phyloP scores from a whole-genome alignment of 2,329 filamentous ascomycete species.

The Aureobasidium sp. region DNA sequence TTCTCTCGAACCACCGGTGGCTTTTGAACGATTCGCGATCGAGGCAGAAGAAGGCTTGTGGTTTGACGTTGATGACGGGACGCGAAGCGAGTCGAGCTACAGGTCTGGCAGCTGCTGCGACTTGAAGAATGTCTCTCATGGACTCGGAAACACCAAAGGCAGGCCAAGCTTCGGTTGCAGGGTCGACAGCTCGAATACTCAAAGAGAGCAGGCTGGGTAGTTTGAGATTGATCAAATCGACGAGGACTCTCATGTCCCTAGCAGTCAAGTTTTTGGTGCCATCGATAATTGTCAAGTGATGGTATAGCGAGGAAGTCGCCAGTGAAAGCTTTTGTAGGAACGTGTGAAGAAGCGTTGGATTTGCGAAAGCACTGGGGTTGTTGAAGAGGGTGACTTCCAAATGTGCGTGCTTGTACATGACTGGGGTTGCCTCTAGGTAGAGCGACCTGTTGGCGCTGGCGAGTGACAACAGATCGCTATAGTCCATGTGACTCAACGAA shows the following conservation, averaged over 20 bases:
- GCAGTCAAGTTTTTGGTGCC: not conserved
- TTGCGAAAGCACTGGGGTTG: not conserved
- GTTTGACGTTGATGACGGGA: too few species aligned
- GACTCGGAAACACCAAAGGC: too few species aligned
- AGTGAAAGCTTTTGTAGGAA: not conserved
- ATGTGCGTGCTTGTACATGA: not conserved
- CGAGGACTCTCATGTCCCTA: not conserved
- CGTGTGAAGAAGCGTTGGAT: not conserved
- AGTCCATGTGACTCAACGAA: not conserved
- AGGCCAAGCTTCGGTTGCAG: not conserved
- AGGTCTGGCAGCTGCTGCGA: not conserved
- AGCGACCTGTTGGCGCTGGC: not conserved
- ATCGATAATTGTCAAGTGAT: not conserved
- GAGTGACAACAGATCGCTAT: not conserved
- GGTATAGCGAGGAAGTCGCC: not conserved
- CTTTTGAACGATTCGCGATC: too few species aligned
- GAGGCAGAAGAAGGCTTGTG: too few species aligned
- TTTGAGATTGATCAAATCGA: not conserved
- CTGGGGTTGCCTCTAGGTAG: not conserved
- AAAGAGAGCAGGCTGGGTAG: not conserved
- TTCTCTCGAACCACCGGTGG: too few species aligned
- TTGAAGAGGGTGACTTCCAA: not conserved
- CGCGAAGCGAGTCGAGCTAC: not conserved
- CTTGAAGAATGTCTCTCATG: not conserved
- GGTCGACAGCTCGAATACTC: not conserved